phyloP scores from a whole-genome alignment of 1,139 yeast species.

The Yamadazyma friedrichii region DNA sequence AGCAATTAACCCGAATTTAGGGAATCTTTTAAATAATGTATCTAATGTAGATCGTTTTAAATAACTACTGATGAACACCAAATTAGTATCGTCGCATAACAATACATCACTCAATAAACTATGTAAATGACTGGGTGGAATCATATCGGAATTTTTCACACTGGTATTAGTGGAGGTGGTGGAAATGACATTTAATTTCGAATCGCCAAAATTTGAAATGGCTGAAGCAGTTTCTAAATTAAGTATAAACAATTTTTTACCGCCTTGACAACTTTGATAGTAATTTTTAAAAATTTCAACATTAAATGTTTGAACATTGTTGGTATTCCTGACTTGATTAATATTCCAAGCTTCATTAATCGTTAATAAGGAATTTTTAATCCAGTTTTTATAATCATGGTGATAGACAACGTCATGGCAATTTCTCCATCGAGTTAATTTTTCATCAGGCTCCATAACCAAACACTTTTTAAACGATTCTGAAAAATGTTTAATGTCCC shows the following conservation, averaged over 20 bases:
- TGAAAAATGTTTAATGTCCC: conserved; percentile 74
- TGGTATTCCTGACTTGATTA: conserved; percentile 35
- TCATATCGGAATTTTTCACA: conserved; percentile 29
- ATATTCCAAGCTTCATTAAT: conserved; percentile 65
- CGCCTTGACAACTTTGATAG: conserved; percentile 30
- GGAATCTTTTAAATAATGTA: conserved; percentile 63
- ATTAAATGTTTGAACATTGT: conserved; percentile 26
- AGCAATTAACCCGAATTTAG: conserved; percentile 78
- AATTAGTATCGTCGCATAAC: conserved; percentile 44
- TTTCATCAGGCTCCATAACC: conserved; percentile 61
- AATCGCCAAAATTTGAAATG: conserved; percentile 20
- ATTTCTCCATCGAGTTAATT: conserved; percentile 57
- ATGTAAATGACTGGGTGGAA: conserved; percentile 50
- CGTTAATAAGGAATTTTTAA: conserved; percentile 52
- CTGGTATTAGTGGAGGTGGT: conserved; percentile 14
- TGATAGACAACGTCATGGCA: conserved; percentile 58
- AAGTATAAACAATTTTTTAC: conserved; percentile 52
- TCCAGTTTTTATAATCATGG: conserved; percentile 79
- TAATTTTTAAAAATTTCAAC: conserved; percentile 34
- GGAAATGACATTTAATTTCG: conserved; percentile 14
- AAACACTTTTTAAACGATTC: conserved; percentile 60
- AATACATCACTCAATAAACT: conserved; percentile 50
- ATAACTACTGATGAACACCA: conserved; percentile 70
- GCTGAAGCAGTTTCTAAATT: conserved; percentile 49
- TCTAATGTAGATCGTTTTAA: conserved; percentile 65